Conservation (phyloP, 768 basidiomycete genomes). For the Naganishia kalamii region DNA sequence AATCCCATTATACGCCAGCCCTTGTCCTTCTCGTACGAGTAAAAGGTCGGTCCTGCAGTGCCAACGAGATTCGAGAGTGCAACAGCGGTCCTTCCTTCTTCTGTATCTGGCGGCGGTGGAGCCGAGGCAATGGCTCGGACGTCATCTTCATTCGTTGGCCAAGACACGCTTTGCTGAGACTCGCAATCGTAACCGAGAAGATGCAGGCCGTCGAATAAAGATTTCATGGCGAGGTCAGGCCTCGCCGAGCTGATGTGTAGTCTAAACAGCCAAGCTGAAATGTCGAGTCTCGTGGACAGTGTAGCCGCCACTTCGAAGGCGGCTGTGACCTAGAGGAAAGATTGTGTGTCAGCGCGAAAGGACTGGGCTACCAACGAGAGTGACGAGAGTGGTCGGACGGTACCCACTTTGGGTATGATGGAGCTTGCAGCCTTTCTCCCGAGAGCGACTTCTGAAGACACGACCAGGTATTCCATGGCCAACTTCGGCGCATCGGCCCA, state of each 20-base stretch:
- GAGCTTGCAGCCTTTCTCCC: neutral
- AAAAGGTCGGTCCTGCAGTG: neutral
- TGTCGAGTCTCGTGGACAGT: neutral
- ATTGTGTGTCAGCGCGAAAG: neutral
- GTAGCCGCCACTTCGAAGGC: neutral
- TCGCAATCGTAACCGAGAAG: neutral
- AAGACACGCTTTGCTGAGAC: too few relatives aligned
- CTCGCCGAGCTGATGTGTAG: neutral
- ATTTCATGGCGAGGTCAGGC: neutral
- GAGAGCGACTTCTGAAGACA: conserved; percentile 3
- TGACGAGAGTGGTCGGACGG: neutral
- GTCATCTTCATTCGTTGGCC: too few relatives aligned
- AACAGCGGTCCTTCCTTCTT: neutral
- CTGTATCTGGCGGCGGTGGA: neutral
- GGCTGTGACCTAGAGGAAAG: conserved; percentile 1
- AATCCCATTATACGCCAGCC: neutral
- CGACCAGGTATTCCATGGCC: neutral
- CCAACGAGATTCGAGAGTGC: neutral
- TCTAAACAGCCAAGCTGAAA: conserved; percentile 6
- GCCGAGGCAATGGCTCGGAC: too few relatives aligned
- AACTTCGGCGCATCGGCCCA: conserved; percentile 6
- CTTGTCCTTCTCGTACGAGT: neutral
- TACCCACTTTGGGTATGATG: neutral
- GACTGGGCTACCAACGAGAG: neutral
- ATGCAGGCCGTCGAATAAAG: neutral